Evolutionary conservation across 768 basidiomycete genomes (phyloP).

Genomic region (Phylloporus rhodoxanthus): DNA sequence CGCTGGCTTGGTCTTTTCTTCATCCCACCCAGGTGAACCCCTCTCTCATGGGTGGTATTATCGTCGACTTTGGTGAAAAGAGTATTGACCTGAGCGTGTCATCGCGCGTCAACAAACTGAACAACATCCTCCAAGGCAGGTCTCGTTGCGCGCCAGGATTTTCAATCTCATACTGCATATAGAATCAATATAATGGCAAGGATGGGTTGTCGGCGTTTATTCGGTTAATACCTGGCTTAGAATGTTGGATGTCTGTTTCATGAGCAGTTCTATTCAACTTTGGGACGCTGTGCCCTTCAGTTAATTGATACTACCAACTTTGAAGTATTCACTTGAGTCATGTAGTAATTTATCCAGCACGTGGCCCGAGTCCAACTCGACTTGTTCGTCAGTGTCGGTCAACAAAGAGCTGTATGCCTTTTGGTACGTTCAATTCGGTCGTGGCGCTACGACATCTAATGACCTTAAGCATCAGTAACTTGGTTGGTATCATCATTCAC

Average conservation of each 20-base stretch:
- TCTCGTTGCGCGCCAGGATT: slow-evolving; percentile 6
- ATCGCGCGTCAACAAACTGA: slow-evolving; percentile 91
- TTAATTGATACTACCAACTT: background rate
- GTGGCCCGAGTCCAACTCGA: background rate
- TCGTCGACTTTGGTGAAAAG: slow-evolving; percentile 98
- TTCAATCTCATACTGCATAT: slow-evolving; percentile 10
- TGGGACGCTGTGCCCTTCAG: background rate
- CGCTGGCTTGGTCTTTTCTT: background rate
- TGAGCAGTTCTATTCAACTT: background rate
- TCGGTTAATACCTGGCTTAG: slow-evolving; percentile 6
- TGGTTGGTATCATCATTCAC: slow-evolving; percentile 13
- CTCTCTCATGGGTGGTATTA: slow-evolving; percentile 81
- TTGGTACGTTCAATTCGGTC: slow-evolving; percentile 10
- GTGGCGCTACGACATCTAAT: background rate
- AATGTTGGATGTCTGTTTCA: slow-evolving; percentile 8
- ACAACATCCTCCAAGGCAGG: slow-evolving; percentile 80
- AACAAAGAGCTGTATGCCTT: slow-evolving; percentile 4
- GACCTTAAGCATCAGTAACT: slow-evolving; percentile 11
- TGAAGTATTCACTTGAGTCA: too few relatives aligned
- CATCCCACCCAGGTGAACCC: slow-evolving; percentile 70
- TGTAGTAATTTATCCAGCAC: background rate
- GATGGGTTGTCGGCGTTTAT: background rate
- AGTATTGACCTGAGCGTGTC: slow-evolving; percentile 94
- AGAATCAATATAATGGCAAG: slow-evolving; percentile 23
- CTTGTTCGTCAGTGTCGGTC: too few relatives aligned